Base-by-base conservation (phyloP, 352 stramenopile species). In the Discostella stelligera region DNA sequence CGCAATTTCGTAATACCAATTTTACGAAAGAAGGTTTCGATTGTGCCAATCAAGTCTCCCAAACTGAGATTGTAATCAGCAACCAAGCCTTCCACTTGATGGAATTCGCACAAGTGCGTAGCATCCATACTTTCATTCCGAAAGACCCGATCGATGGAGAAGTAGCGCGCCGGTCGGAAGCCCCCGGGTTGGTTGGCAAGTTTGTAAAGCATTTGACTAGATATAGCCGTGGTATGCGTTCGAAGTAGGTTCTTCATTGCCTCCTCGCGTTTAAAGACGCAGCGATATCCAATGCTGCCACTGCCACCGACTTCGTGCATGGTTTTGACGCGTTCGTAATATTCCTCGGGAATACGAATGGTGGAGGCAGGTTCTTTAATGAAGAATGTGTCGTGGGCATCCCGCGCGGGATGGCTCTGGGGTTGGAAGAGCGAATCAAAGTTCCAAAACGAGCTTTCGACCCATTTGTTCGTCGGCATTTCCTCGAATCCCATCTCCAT, bases 331-430 rank as follows among this genome's bases (percentile, higher is more conserved):
- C 95, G 90, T 84, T 99, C 94, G 89, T 99, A 98, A 85, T 99
- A 99, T n/a, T 99, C 96, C 84, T 99, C 96, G 7, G 97, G 97
- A 27, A 99, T 95, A 49, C 62, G 77, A 16, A 94, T 56, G 16
- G 89, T 94, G 11, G 61, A 18, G 13, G 80, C 90, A 27, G 94
- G 94, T 55, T 96, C 87, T 76, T 98, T 98, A 71, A 99, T 96
- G 91, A 99, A 99, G 89, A 99, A 99, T 39, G 97, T 99, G 87
- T 99, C 97, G 83, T 99, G 97, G 25, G 97, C 97, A 83, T 99
- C 97, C 77, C 97, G 92, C 14, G 97, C 97, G 48, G 97, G 97
- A 83, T 99, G 97, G 32, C 93, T 98, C 91, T 99, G 97, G 49
- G 97, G 97, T 91, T 99, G 97, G 87, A 99, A 99, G 60, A 99